These are phyloP conservation scores for Moesziomyces aphidis DNA, from an alignment of 1,284 basidiomycete species.

Conservation along the genomic window DNA sequence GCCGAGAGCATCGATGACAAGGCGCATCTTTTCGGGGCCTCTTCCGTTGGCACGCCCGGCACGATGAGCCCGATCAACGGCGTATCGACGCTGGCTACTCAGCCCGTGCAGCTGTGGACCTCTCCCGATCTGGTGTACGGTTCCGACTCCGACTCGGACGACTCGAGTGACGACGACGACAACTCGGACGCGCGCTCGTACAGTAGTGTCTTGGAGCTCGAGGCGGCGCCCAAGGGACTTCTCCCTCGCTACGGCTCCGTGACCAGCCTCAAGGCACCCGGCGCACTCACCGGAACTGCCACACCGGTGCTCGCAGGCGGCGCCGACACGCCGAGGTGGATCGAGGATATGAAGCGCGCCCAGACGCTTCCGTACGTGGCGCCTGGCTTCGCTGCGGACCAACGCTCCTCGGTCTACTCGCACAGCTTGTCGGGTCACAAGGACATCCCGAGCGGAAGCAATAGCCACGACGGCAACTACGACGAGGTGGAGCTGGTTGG, in stretches of 20 bases:
- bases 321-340: constrained; percentile 42
- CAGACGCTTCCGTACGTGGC: constrained; percentile 40
- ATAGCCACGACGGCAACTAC: constrained; percentile 13
- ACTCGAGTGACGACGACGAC: constrained; percentile 5
- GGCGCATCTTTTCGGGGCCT: constrained; percentile 16
- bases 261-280: constrained; percentile 10
- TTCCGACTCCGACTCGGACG: constrained; percentile 33
- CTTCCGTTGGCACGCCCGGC: constrained; percentile 14
- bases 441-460: constrained; percentile 7
- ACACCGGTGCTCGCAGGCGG: constrained; percentile 16
- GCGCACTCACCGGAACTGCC: constrained; percentile 12
- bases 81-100: constrained; percentile 1
- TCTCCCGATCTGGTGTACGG: constrained; percentile 48
- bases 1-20: constrained; percentile 33
- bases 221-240: neutral
- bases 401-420: constrained; percentile 14
- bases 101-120: constrained; percentile 38
- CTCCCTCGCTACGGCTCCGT: constrained; percentile 32
- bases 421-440: constrained; percentile 14
- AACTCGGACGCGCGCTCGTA: constrained; percentile 23
- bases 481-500: constrained; percentile 34
- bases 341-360: constrained; percentile 39
- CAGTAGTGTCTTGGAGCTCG: constrained; percentile 19
- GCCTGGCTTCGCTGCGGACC: constrained; percentile 26
- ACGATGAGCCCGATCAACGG: constrained; percentile 14